A percentile compares a stretch with the other conserved stretches of the same genome.
These are phyloP conservation scores for Dioscorea alata DNA, from an alignment of 106 monocot genomes.

Conservation along the genomic window DNA sequence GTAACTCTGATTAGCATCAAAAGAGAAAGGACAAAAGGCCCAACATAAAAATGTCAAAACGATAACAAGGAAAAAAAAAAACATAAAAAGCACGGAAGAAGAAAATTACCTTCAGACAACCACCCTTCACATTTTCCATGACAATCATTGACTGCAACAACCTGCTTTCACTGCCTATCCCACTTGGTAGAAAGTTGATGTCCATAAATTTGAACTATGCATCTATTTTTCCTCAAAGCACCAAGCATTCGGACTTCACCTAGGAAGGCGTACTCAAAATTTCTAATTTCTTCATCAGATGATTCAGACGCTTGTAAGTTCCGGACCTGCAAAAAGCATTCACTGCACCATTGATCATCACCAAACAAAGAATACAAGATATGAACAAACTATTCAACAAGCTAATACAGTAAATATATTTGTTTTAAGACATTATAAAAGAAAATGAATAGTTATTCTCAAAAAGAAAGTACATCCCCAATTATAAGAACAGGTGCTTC, in stretches of 20 bases:
- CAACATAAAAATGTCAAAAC: not conserved
- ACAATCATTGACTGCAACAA: conserved; percentile 66
- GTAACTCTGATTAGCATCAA: conserved; percentile 45
- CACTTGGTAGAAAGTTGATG: conserved; percentile 88
- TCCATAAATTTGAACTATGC: conserved; percentile 87
- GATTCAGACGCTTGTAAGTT: conserved; percentile 35
- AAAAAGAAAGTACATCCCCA: too few relatives aligned
- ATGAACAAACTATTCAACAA: too few relatives aligned
- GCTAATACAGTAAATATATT: too few relatives aligned
- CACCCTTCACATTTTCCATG: conserved; percentile 90
- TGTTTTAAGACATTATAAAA: too few relatives aligned
- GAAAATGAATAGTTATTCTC: too few relatives aligned
- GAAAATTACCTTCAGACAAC: conserved; percentile 71
- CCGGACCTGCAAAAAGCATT: conserved; percentile 39
- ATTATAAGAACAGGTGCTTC: too few relatives aligned
- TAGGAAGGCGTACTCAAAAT: conserved; percentile 69
- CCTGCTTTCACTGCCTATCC: conserved; percentile 50
- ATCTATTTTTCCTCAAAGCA: conserved; percentile 75
- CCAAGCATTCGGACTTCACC: conserved; percentile 87
- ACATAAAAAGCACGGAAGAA: not conserved
- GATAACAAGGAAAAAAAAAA: not conserved
- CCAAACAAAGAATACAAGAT: too few relatives aligned
- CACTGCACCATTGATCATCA: not conserved
- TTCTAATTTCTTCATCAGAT: conserved; percentile 55
- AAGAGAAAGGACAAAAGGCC: not conserved